Percentiles rank a stretch among this genome's conserved stretches.
Conservation (phyloP, 2,329 filamentous ascomycete genomes). For the Exophiala calicioides region DNA sequence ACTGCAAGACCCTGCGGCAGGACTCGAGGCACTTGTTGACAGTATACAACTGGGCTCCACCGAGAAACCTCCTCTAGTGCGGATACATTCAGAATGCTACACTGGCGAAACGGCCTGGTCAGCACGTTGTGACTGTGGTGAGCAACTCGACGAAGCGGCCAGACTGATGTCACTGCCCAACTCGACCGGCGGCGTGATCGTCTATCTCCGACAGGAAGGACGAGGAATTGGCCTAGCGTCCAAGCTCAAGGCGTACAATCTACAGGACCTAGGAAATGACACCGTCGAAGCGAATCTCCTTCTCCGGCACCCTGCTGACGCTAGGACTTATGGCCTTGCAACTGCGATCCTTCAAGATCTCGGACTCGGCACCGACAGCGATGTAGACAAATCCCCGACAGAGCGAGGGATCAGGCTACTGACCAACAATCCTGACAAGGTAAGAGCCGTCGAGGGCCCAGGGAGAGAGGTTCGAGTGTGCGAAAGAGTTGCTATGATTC, state of each 20-base stretch:
- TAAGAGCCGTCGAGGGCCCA: constrained; percentile 88
- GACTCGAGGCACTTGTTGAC: constrained; percentile 15
- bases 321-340: constrained; percentile 90
- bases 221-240: constrained; percentile 91
- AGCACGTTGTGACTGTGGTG: constrained; percentile 93
- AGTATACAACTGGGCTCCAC: constrained; percentile 1
- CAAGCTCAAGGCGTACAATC: constrained; percentile 96
- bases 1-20: constrained; percentile 4
- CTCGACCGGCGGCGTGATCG: constrained; percentile 77
- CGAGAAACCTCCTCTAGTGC: constrained; percentile 68
- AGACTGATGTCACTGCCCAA: constrained; percentile 77
- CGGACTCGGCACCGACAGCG: constrained; percentile 66
- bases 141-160: constrained; percentile 95
- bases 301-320: constrained; percentile 88
- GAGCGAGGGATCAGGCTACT: constrained; percentile 66
- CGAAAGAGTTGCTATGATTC: constrained; percentile 93
- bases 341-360: constrained; percentile 91
- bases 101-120: constrained; percentile 99
- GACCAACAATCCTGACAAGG: constrained; percentile 98
- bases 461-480: constrained; percentile 83
- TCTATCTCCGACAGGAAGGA: constrained; percentile 94
- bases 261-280: constrained; percentile 95
- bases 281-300: constrained; percentile 95
- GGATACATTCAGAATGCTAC: constrained; percentile 98
- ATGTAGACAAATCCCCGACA: constrained; percentile 19